Percentiles rank a stretch among this genome's conserved stretches.
Conservation (phyloP, 805 yeast genomes). For the Kockiozyma suomiensis region DNA sequence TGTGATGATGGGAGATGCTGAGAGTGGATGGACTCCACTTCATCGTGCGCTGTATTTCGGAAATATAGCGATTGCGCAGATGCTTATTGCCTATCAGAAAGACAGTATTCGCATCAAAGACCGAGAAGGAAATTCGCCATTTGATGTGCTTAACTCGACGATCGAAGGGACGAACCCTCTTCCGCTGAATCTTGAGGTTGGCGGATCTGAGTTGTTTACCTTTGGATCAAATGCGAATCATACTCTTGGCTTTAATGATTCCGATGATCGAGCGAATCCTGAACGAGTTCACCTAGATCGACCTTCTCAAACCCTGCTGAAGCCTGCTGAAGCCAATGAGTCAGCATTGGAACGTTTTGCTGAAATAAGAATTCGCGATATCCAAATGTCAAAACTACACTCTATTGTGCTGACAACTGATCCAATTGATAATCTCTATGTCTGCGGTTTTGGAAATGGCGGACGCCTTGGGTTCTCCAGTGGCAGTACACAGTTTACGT, state of each 20-base stretch:
- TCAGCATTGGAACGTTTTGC: conserved; percentile 41
- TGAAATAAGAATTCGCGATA: conserved; percentile 51
- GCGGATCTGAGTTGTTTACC: conserved; percentile 54
- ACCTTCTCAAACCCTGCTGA: conserved; percentile 31
- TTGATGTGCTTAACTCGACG: conserved; percentile 56
- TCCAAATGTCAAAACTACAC: conserved; percentile 66
- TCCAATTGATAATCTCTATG: conserved; percentile 50
- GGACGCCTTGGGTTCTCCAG: conserved; percentile 70
- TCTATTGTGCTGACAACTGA: conserved; percentile 60
- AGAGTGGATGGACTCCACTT: conserved; percentile 79
- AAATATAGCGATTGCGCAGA: conserved; percentile 56
- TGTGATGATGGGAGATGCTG: conserved; percentile 57
- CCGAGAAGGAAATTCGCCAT: conserved; percentile 69
- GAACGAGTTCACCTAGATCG: conserved; percentile 44
- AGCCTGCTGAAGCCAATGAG: conserved; percentile 19
- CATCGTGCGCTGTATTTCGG: conserved; percentile 69
- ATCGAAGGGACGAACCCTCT: conserved; percentile 32
- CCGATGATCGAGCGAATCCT: conserved; percentile 54
- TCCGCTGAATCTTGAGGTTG: conserved; percentile 37
- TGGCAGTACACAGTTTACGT: conserved; percentile 44
- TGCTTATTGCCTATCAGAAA: conserved; percentile 44
- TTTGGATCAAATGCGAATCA: conserved; percentile 66
- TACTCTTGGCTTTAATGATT: conserved; percentile 68
- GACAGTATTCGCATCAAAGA: conserved; percentile 61
- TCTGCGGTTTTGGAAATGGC: conserved; percentile 68